Conservation (phyloP, 768 basidiomycete genomes). For the Mycena galopus region DNA sequence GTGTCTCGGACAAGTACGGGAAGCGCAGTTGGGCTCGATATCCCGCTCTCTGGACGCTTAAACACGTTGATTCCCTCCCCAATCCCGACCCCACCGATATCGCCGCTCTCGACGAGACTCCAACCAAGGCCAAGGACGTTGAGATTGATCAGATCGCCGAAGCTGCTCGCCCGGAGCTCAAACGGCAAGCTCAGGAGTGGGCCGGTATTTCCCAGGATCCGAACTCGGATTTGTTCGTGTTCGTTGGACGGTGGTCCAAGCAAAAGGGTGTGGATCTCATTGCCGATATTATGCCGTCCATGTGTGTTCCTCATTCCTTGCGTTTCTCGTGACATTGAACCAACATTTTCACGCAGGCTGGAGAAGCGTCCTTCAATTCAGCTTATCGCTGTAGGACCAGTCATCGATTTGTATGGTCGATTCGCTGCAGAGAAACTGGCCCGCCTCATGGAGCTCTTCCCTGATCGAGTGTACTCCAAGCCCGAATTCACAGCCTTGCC, state of each 20-base stretch:
- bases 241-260: constrained; percentile 98
- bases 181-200: constrained; percentile 96
- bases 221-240: constrained; percentile 91
- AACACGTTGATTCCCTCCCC: constrained; percentile 94
- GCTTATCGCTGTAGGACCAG: constrained; percentile 90
- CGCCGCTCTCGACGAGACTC: constrained; percentile 88
- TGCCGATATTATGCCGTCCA: constrained; percentile 92
- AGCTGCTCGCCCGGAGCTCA: constrained; percentile 90
- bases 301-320: constrained; percentile 61
- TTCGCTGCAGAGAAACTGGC: constrained; percentile 96
- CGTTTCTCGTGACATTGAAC: constrained; percentile 12
- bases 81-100: constrained; percentile 97
- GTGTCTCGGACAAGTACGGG: constrained; percentile 98
- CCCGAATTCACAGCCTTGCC: constrained; percentile 96
- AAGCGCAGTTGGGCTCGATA: constrained; percentile 98
- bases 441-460: constrained; percentile 94
- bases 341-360: constrained; percentile 60
- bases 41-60: constrained; percentile 95
- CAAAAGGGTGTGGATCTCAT: constrained; percentile 99
- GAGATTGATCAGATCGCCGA: constrained; percentile 86
- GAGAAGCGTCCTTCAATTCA: constrained; percentile 91
- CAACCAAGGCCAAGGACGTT: constrained; percentile 77
- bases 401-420: constrained; percentile 95
- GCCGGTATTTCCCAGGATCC: constrained; percentile 94
- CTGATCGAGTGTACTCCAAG: constrained; percentile 94